These are phyloP conservation scores for Nicotiana knightiana DNA, from an alignment of 257 asterid species.

Conservation along the genomic window DNA sequence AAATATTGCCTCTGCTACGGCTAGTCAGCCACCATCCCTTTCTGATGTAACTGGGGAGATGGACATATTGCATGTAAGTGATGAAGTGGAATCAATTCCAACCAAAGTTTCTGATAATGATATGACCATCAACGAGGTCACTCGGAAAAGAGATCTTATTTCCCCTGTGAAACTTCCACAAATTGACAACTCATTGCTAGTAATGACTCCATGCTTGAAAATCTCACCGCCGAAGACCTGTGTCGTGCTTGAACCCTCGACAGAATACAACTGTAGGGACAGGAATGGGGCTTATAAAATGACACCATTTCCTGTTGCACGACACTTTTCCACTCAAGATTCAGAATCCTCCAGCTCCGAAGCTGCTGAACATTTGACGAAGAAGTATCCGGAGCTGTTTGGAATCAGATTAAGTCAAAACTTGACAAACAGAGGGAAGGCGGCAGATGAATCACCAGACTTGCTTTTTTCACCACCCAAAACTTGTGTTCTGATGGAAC, in stretches of 20 bases:
- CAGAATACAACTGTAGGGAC: constrained; percentile 41
- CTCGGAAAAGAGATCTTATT: constrained; percentile 22
- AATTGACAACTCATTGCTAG: constrained; percentile 31
- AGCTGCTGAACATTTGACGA: constrained; percentile 34
- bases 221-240: constrained; percentile 89
- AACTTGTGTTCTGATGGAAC: constrained; percentile 77
- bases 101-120: constrained; percentile 18
- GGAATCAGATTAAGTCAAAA: constrained; percentile 43
- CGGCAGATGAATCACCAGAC: constrained; percentile 55
- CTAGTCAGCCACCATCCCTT: constrained; percentile 19
- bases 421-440: constrained; percentile 31
- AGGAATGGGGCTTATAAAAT: constrained; percentile 29
- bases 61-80: neutral
- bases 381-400: constrained; percentile 56
- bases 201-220: constrained; percentile 76
- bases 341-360: constrained; percentile 50
- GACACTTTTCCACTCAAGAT: constrained; percentile 34
- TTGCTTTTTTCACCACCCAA: constrained; percentile 87
- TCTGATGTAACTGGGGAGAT: neutral
- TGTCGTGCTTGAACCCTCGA: constrained; percentile 65
- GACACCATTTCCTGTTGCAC: constrained; percentile 54
- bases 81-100: constrained; percentile 25
- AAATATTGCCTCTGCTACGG: neutral
- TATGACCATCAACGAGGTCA: constrained; percentile 17
- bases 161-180: constrained; percentile 36